Conservation (phyloP, 2,329 filamentous ascomycete genomes). For the Botrytis fragariae region DNA sequence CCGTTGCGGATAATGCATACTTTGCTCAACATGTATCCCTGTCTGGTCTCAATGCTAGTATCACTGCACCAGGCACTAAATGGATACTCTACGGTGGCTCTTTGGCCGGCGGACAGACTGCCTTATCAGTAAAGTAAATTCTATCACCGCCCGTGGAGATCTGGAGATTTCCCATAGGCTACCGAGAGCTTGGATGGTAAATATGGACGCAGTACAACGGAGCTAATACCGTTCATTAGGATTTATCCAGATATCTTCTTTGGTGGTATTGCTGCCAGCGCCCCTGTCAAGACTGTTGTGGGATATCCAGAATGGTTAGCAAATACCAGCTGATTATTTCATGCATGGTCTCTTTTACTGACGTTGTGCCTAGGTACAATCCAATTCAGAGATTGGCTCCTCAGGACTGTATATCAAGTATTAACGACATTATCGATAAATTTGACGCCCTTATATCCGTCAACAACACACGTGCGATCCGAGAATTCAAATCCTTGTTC, state of each 20-base stretch:
- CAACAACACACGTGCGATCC: constrained; percentile 44
- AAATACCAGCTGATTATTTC: not conserved
- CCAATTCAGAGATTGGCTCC: constrained; percentile 50
- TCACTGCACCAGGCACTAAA: constrained; percentile 46
- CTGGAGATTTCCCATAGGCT: not conserved
- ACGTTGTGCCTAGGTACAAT: constrained; percentile 36
- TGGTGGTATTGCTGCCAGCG: constrained; percentile 50
- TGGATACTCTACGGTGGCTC: constrained; percentile 47
- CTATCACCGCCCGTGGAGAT: no score
- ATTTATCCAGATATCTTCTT: constrained; percentile 46
- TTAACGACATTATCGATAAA: constrained; percentile 50
- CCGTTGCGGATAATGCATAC: constrained; percentile 51
- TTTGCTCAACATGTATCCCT: constrained; percentile 49
- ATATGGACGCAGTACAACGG: not conserved
- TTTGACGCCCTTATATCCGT: constrained; percentile 47
- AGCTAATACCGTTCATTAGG: constrained; percentile 8
- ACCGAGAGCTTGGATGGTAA: not conserved
- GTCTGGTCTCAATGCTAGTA: constrained; percentile 43
- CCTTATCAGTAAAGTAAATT: constrained; percentile 43
- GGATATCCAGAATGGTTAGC: constrained; percentile 49
- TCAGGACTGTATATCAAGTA: constrained; percentile 48
- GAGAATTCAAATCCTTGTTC: constrained; percentile 48
- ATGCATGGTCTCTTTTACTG: not conserved
- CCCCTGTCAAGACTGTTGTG: constrained; percentile 42
- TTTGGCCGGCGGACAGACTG: constrained; percentile 45